Conservation (phyloP, 805 yeast species). For the Candida odintsovae region DNA sequence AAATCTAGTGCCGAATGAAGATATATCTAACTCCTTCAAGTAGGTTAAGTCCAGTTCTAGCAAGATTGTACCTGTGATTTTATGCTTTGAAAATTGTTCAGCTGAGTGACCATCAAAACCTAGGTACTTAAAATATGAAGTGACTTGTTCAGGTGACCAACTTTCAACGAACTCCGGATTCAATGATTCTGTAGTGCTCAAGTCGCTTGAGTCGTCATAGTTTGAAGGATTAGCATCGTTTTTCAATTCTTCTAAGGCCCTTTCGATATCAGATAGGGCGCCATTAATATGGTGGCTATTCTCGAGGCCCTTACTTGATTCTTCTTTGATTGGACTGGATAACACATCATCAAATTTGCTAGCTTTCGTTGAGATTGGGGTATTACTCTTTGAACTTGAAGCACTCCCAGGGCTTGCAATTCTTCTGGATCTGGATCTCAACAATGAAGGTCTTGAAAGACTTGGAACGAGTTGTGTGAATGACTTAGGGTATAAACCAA, state of each 20-base stretch:
- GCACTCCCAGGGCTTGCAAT: conserved; percentile 27
- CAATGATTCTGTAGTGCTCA: conserved; percentile 26
- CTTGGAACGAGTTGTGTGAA: conserved; percentile 58
- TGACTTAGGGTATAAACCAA: conserved; percentile 87
- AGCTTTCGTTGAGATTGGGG: conserved; percentile 1
- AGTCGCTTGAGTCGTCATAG: conserved; percentile 5
- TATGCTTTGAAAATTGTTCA: conserved; percentile 77
- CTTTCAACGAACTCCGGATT: conserved; percentile 43
- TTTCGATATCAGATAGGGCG: conserved; percentile 68
- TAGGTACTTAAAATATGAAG: conserved; percentile 61
- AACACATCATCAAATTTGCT: conserved; percentile 7
- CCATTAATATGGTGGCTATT: conserved; percentile 34
- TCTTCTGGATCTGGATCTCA: conserved; percentile 58
- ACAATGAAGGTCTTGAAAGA: conserved; percentile 35
- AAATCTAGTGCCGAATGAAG: conserved; percentile 91
- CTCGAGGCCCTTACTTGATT: neutral
- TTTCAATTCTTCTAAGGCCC: conserved; percentile 60
- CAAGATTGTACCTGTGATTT: conserved; percentile 81
- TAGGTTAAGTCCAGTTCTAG: conserved; percentile 81
- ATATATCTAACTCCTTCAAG: conserved; percentile 86
- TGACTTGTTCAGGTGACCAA: conserved; percentile 89
- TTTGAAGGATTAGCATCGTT: conserved; percentile 18
- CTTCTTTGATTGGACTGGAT: conserved; percentile 9
- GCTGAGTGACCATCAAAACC: conserved; percentile 77
- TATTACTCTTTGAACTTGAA: conserved; percentile 2